A percentile compares a stretch with the other conserved stretches of the same genome.
phyloP scores from a whole-genome alignment of 139 green algal genomes.

The Spirogloea muscicola region DNA sequence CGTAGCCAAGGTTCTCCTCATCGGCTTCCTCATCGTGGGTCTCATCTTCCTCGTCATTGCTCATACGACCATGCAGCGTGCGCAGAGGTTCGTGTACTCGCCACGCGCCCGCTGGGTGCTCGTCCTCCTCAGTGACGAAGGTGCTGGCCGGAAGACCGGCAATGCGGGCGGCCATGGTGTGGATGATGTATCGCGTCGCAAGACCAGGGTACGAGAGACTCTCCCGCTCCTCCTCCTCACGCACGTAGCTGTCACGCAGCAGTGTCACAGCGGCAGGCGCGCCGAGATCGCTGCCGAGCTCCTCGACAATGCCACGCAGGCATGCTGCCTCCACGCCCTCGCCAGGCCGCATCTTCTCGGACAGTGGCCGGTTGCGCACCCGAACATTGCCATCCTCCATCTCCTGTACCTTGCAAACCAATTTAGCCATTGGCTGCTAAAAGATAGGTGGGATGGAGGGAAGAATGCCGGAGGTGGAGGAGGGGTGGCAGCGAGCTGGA shows the following conservation, averaged over 20 bases:
- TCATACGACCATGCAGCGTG: neutral
- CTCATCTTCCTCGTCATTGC: neutral
- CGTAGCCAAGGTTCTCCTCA: neutral
- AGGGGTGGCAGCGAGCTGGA: too few relatives aligned
- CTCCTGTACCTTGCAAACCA: too few relatives aligned
- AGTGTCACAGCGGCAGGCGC: conserved; percentile 12
- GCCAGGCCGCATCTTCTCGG: conserved; percentile 39
- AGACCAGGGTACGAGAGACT: conserved; percentile 43
- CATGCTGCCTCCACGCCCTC: conserved; percentile 32
- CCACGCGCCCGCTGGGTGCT: conserved; percentile 4
- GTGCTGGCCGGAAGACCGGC: conserved; percentile 8
- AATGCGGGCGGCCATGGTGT: conserved; percentile 19
- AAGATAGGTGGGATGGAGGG: too few relatives aligned
- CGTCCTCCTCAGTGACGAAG: conserved; percentile 35
- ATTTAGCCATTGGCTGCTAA: too few relatives aligned
- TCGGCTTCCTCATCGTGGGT: neutral
- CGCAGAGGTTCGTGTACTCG: neutral
- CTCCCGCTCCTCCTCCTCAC: conserved; percentile 42
- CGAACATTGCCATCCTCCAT: conserved; percentile 34
- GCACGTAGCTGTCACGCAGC: conserved; percentile 18
- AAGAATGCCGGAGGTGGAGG: too few relatives aligned
- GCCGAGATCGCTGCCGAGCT: conserved; percentile 30
- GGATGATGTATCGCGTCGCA: conserved; percentile 31
- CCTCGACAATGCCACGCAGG: conserved; percentile 39
- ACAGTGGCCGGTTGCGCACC: conserved; percentile 20